These are phyloP conservation scores for Metschnikowia orientalis DNA, from an alignment of 805 yeast species.

Conservation along the genomic window DNA sequence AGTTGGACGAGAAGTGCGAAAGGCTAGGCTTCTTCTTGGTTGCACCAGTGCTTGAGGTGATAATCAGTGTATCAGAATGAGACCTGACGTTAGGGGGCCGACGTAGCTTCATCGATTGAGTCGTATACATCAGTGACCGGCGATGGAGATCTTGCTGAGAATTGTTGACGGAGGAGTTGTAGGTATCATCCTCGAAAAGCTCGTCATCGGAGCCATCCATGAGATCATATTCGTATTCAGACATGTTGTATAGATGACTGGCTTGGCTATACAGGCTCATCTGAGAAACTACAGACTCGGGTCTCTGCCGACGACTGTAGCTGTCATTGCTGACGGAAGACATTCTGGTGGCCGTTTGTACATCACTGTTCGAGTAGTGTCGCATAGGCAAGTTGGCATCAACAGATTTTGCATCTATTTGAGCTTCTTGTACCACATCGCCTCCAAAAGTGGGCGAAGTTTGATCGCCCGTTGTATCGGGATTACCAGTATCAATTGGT, in stretches of 20 bases:
- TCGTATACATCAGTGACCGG: constrained; percentile 14
- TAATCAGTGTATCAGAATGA: constrained; percentile 35
- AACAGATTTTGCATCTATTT: not conserved
- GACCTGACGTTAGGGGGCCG: constrained; percentile 32
- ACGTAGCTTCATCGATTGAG: constrained; percentile 15
- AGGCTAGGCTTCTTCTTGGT: constrained; percentile 27
- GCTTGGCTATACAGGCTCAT: constrained; percentile 36
- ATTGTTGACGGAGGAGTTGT: constrained; percentile 36
- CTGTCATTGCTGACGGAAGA: constrained; percentile 10
- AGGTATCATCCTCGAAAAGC: constrained; percentile 32
- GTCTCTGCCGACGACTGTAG: constrained; percentile 23
- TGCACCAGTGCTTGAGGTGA: constrained; percentile 27
- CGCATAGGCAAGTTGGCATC: too few species aligned
- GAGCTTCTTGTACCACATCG: too few species aligned
- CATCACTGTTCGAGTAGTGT: constrained; percentile 1
- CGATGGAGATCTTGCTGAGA: constrained; percentile 26
- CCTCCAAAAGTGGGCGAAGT: too few species aligned
- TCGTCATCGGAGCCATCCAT: constrained; percentile 38
- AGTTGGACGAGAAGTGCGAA: constrained; percentile 34
- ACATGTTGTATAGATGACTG: constrained; percentile 40
- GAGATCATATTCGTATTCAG: constrained; percentile 39
- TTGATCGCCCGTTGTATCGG: too few species aligned
- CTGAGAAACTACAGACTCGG: constrained; percentile 40
- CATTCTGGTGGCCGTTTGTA: constrained; percentile 2
- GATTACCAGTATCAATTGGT: too few species aligned